A percentile compares a stretch with the other conserved stretches of the same genome.
phyloP scores from a whole-genome alignment of 352 stramenopile species.

The Blastocystis hominis region DNA sequence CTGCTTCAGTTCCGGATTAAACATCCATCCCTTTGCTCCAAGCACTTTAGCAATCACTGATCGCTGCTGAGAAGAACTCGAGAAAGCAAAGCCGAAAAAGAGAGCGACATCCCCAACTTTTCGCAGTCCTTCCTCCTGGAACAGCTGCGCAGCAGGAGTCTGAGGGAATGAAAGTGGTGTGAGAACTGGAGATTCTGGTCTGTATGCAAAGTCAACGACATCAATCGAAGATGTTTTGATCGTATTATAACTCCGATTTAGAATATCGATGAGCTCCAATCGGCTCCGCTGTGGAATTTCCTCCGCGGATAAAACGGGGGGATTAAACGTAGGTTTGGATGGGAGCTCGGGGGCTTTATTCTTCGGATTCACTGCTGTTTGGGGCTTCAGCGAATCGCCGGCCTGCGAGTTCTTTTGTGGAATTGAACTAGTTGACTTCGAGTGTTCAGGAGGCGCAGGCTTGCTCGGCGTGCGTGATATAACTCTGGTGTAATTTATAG shows the following conservation, averaged over 20 bases:
- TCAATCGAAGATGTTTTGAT: not conserved
- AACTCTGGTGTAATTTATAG: constrained; percentile 31
- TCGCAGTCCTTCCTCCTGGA: not conserved
- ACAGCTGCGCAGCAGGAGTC: not conserved
- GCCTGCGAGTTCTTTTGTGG: too few relatives aligned
- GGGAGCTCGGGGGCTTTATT: not conserved
- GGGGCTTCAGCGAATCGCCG: not conserved
- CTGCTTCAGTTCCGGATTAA: not conserved
- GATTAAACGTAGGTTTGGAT: not conserved
- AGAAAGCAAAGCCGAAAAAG: constrained; percentile 9
- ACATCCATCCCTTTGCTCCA: constrained; percentile 20
- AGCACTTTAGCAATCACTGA: not conserved
- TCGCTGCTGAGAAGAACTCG: not conserved
- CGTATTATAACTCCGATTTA: not conserved
- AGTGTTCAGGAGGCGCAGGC: too few relatives aligned
- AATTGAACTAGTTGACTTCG: too few relatives aligned
- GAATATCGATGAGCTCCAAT: not conserved
- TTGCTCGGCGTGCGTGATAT: not conserved
- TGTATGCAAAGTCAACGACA: not conserved
- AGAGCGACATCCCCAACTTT: not conserved
- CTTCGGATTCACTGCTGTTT: not conserved
- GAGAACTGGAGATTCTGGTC: not conserved
- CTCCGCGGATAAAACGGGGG: not conserved
- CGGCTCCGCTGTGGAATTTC: not conserved
- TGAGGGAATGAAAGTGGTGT: constrained; percentile 7